phyloP scores from a whole-genome alignment of 2,329 filamentous ascomycete species.

The Sporothrix phasma region DNA sequence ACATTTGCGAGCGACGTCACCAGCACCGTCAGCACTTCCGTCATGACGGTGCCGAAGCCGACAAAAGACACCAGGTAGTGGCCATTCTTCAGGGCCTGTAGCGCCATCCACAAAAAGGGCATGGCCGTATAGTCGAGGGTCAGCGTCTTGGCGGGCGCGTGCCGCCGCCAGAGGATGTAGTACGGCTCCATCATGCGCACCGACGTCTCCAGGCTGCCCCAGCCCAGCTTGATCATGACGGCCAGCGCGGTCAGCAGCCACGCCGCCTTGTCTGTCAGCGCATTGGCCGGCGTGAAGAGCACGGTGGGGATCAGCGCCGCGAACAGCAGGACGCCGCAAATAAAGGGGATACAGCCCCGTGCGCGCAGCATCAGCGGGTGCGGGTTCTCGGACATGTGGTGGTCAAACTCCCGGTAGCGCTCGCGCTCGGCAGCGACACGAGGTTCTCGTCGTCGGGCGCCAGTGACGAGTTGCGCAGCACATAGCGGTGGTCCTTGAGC shows the following conservation, averaged over 20 bases:
- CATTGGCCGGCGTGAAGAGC: conserved; percentile 47
- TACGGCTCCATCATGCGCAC: conserved; percentile 68
- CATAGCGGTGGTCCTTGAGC: conserved; percentile 57
- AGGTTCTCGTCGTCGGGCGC: conserved; percentile 50
- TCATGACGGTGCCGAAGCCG: conserved; percentile 59
- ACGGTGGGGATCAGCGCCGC: conserved; percentile 49
- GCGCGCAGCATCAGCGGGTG: conserved; percentile 60
- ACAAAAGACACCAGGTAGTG: conserved; percentile 59
- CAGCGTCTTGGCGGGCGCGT: conserved; percentile 55
- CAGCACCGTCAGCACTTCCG: conserved; percentile 63
- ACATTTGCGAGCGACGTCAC: conserved; percentile 56
- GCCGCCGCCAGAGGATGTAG: conserved; percentile 56
- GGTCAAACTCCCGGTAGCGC: conserved; percentile 32
- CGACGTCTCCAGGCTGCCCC: conserved; percentile 58
- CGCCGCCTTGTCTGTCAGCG: conserved; percentile 50
- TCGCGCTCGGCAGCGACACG: conserved; percentile 31
- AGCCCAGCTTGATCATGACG: conserved; percentile 56
- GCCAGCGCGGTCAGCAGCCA: conserved; percentile 57
- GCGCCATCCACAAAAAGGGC: conserved; percentile 55
- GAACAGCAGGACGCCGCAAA: conserved; percentile 48
- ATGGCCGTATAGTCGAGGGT: conserved; percentile 65
- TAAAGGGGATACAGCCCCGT: conserved; percentile 49
- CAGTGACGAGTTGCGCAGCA: conserved; percentile 59
- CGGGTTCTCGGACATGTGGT: conserved; percentile 47
- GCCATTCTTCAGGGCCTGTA: conserved; percentile 51